Evolutionary conservation across 1,284 basidiomycete genomes (phyloP).

Genomic region (Tilletia horrida): DNA sequence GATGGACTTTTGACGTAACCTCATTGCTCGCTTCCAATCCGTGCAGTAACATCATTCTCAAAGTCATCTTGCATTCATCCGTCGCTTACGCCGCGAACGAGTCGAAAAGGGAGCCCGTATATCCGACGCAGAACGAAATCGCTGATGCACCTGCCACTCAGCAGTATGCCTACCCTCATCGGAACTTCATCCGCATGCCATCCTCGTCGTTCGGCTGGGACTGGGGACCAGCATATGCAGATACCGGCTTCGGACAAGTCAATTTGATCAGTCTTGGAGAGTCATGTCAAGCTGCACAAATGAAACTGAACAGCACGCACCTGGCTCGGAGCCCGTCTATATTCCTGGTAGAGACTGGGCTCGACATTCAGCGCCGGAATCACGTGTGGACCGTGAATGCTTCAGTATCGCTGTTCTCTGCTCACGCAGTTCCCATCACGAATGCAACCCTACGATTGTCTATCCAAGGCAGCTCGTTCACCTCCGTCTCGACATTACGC

Average conservation of each 20-base stretch:
- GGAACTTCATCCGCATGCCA: conserved; percentile 44
- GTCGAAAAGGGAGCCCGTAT: conserved; percentile 23
- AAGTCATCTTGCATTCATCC: conserved; percentile 27
- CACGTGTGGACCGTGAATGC: not conserved
- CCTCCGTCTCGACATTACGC: not conserved
- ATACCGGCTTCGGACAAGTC: conserved; percentile 7
- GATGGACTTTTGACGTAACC: conserved; percentile 60
- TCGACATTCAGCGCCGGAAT: not conserved
- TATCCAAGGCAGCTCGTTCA: not conserved
- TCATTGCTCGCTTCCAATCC: not conserved
- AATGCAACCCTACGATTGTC: not conserved
- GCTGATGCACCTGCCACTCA: conserved; percentile 16
- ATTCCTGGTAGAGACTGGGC: conserved; percentile 1
- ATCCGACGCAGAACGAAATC: conserved; percentile 25
- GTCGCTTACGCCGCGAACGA: conserved; percentile 27
- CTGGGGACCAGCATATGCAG: conserved; percentile 38
- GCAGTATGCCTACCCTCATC: conserved; percentile 35
- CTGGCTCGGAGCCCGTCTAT: not conserved
- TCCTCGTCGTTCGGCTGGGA: conserved; percentile 50
- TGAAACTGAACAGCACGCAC: not conserved
- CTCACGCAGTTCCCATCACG: not conserved
- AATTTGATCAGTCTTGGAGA: not conserved
- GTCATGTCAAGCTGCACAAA: not conserved
- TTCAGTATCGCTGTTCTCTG: not conserved
- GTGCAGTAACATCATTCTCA: conserved; percentile 18